Conservation (phyloP, 176 grass and related monocot genomes). For the Tillandsia leiboldiana region DNA sequence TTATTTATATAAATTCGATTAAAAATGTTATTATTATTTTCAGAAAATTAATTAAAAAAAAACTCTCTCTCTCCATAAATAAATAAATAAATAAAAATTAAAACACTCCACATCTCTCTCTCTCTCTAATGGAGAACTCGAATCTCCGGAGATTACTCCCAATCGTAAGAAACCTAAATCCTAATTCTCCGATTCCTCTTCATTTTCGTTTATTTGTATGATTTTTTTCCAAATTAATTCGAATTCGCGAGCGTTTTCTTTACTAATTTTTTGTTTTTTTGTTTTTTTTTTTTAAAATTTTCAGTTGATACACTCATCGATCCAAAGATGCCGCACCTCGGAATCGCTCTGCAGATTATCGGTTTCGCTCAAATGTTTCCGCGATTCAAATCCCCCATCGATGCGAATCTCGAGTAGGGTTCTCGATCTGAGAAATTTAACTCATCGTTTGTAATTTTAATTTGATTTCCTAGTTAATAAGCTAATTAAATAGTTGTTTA, state of each 20-base stretch:
- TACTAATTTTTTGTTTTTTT: not conserved
- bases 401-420: slow-evolving; percentile 43
- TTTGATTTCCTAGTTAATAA: too few relatives aligned
- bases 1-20: too few relatives aligned
- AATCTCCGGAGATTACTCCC: not conserved
- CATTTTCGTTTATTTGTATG: not conserved
- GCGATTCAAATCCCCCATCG: slow-evolving; percentile 4
- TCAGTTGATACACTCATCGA: slow-evolving; percentile 44
- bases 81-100: too few relatives aligned
- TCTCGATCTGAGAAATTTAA: not conserved
- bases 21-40: too few relatives aligned
- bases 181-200: not conserved
- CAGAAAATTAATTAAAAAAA: too few relatives aligned
- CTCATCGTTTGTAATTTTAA: not conserved
- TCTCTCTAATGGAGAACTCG: too few relatives aligned
- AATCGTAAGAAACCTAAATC: not conserved
- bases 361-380: slow-evolving; percentile 28
- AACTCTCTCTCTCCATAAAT: too few relatives aligned
- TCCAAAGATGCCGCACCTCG: slow-evolving; percentile 57
- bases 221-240: not conserved
- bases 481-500: too few relatives aligned
- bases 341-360: slow-evolving; percentile 57
- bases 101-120: not conserved
- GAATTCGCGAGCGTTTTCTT: not conserved
- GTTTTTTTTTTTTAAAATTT: too few relatives aligned